These are phyloP conservation scores for Parietaria judaica DNA, from an alignment of 306 rosid species.

Conservation along the genomic window DNA sequence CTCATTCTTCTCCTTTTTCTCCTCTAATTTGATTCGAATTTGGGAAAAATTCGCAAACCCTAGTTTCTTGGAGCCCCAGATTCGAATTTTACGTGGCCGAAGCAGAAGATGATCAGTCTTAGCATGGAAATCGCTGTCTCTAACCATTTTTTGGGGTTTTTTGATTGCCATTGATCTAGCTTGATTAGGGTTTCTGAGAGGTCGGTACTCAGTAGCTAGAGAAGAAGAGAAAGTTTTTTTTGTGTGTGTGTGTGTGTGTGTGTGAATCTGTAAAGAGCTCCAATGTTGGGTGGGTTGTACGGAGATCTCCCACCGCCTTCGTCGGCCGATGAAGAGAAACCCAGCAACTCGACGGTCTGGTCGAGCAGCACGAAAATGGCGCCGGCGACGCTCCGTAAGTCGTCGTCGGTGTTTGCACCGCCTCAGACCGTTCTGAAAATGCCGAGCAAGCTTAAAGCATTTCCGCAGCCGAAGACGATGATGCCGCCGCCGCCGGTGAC, in stretches of 20 bases:
- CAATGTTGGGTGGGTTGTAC: slow-evolving; percentile 85
- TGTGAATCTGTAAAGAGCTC: background rate
- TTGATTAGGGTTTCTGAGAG: slow-evolving; percentile 16
- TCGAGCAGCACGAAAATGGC: slow-evolving; percentile 93
- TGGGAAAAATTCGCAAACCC: no score
- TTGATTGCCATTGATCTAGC: background rate
- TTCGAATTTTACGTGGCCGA: no score
- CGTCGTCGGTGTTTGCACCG: slow-evolving; percentile 60
- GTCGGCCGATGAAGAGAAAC: slow-evolving; percentile 82
- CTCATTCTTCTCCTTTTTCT: background rate
- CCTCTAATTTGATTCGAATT: no score
- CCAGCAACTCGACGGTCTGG: slow-evolving; percentile 77
- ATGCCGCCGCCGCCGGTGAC: slow-evolving; percentile 10
- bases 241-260: no score
- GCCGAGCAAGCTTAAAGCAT: slow-evolving; percentile 45
- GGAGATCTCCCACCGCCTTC: slow-evolving; percentile 99
- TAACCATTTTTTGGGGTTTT: no score
- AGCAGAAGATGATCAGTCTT: no score
- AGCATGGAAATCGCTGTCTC: no score
- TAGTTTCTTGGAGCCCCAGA: no score
- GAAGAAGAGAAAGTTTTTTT: no score
- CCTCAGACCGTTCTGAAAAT: slow-evolving; percentile 59
- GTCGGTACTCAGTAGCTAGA: background rate
- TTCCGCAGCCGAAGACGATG: slow-evolving; percentile 17
- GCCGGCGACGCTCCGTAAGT: slow-evolving; percentile 84